Percentiles rank a stretch among this genome's conserved stretches.
phyloP scores from a whole-genome alignment of 2,329 filamentous ascomycete genomes.

The Aspergillus candidus region DNA sequence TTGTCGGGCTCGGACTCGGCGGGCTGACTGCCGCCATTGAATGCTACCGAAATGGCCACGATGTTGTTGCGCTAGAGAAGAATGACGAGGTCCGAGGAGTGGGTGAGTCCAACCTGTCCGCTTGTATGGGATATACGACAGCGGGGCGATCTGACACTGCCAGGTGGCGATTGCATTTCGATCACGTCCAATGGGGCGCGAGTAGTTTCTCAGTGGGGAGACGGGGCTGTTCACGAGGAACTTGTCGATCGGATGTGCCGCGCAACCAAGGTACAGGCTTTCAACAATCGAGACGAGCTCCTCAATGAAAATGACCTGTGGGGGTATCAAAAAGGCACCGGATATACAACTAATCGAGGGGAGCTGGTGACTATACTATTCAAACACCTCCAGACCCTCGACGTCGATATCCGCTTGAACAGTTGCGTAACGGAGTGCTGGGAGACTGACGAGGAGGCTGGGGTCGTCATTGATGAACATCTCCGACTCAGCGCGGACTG shows the following conservation, averaged over 20 bases:
- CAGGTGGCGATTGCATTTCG: not conserved
- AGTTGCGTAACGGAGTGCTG: not conserved
- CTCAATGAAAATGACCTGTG: not conserved
- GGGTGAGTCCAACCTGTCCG: not conserved
- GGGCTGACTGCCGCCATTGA: conserved; percentile 24
- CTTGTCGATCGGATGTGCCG: not conserved
- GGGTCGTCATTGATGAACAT: not conserved
- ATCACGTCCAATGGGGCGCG: no score
- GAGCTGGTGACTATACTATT: not conserved
- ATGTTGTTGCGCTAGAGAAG: conserved; percentile 13
- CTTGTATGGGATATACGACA: not conserved
- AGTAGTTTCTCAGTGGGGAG: no score
- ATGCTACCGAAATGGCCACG: conserved; percentile 19
- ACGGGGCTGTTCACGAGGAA: no score
- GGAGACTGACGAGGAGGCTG: conserved; percentile 2
- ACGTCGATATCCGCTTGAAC: conserved; percentile 2
- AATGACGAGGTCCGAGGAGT: not conserved
- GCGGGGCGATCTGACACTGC: not conserved
- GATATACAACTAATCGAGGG: not conserved
- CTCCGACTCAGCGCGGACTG: not conserved
- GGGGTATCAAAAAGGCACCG: not conserved
- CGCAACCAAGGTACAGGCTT: not conserved
- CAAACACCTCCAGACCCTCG: not conserved
- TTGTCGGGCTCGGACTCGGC: conserved; percentile 30
- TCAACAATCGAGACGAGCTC: not conserved